phyloP scores from a whole-genome alignment of 2,329 filamentous ascomycete genomes.

The Aspergillus sp. region DNA sequence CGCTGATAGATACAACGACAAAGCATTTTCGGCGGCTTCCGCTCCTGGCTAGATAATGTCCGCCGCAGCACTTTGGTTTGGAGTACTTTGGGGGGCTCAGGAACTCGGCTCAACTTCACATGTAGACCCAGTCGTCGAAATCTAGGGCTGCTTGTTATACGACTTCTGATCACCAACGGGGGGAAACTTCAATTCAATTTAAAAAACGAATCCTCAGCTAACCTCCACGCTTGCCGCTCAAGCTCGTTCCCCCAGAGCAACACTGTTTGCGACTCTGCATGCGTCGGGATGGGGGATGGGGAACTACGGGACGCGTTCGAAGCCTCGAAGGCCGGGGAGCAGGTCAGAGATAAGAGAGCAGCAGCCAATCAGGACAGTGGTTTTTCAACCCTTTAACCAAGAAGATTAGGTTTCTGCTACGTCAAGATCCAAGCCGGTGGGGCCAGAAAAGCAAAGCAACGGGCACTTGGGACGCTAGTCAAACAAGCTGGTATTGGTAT shows the following conservation, averaged over 20 bases:
- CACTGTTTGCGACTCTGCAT: not conserved
- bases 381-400: slow-evolving; percentile 30
- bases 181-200: not conserved
- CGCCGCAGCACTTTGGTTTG: not conserved
- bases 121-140: not conserved
- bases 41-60: slow-evolving; percentile 13
- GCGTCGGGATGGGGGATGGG: too few relatives aligned
- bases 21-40: slow-evolving; percentile 17
- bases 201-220: not conserved
- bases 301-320: not conserved
- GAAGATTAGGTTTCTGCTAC: slow-evolving; percentile 38
- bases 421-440: slow-evolving; percentile 34
- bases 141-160: not conserved
- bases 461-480: slow-evolving; percentile 12
- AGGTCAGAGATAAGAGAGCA: slow-evolving; percentile 30
- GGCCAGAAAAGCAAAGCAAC: slow-evolving; percentile 16
- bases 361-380: slow-evolving; percentile 29
- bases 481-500: slow-evolving; percentile 1
- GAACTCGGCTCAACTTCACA: slow-evolving; percentile 4
- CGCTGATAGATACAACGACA: not conserved
- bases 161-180: not conserved
- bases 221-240: not conserved
- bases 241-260: not conserved
- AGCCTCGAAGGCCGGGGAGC: slow-evolving; percentile 3
- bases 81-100: not conserved